Percentiles rank a stretch among this genome's conserved stretches.
Evolutionary conservation across 345 rosid species (phyloP).

Genomic region (Firmiana major): DNA sequence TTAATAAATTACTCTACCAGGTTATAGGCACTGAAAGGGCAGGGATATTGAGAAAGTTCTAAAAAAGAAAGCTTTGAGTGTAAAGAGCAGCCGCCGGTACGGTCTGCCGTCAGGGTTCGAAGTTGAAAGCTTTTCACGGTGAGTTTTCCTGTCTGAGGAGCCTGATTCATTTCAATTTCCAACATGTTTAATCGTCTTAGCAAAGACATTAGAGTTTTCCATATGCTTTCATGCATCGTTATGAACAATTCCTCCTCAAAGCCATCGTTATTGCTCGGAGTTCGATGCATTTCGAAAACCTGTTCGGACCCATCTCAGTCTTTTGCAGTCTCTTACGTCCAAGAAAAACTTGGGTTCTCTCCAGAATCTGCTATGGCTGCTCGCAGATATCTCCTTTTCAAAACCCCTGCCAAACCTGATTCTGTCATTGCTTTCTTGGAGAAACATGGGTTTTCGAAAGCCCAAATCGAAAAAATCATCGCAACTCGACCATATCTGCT

Average conservation of each 20-base stretch:
- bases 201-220: neutral
- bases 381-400: neutral
- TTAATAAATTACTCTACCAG: too few relatives aligned
- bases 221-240: neutral
- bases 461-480: constrained; percentile 17
- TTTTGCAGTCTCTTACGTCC: constrained; percentile 21
- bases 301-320: neutral
- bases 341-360: neutral
- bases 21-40: too few relatives aligned
- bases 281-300: constrained; percentile 7
- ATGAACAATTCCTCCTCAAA: neutral
- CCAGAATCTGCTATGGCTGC: neutral
- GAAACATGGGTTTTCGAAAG: neutral
- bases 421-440: neutral
- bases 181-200: neutral
- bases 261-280: neutral
- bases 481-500: too few relatives aligned
- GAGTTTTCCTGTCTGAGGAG: neutral
- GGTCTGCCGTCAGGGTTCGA: neutral
- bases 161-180: neutral
- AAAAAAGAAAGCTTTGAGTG: constrained; percentile 8
- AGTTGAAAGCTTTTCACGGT: neutral
- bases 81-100: constrained; percentile 7
- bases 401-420: constrained; percentile 15
- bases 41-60: too few relatives aligned